Conservation (phyloP, 2,329 filamentous ascomycete genomes). For the Sporothrix humicola region DNA sequence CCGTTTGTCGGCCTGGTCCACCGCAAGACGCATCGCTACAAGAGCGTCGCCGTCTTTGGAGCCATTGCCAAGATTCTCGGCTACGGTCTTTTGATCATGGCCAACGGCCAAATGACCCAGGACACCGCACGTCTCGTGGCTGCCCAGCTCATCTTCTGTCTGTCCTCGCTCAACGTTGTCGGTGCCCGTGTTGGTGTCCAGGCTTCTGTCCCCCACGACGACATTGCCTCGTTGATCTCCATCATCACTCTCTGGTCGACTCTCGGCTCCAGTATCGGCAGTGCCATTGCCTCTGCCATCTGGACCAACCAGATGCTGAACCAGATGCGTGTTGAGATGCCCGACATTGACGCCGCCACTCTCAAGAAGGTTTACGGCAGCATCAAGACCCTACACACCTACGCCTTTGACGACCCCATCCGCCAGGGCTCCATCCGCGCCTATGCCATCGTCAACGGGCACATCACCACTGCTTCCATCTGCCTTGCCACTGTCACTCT, state of each 20-base stretch:
- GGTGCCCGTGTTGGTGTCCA: slow-evolving; percentile 60
- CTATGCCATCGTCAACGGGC: slow-evolving; percentile 48
- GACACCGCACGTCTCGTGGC: slow-evolving; percentile 54
- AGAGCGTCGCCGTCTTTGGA: slow-evolving; percentile 62
- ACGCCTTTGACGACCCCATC: slow-evolving; percentile 60
- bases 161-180: slow-evolving; percentile 61
- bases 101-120: slow-evolving; percentile 52
- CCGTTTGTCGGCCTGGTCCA: slow-evolving; percentile 63
- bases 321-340: slow-evolving; percentile 59
- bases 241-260: slow-evolving; percentile 47
- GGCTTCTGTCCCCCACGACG: slow-evolving; percentile 54
- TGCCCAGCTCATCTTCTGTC: slow-evolving; percentile 57
- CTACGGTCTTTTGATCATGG: slow-evolving; percentile 55
- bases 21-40: slow-evolving; percentile 68
- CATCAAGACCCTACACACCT: slow-evolving; percentile 56
- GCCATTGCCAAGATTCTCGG: slow-evolving; percentile 59
- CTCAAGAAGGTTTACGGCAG: slow-evolving; percentile 57
- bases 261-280: slow-evolving; percentile 48
- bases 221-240: slow-evolving; percentile 61
- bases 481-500: slow-evolving; percentile 44
- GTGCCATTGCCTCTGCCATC: slow-evolving; percentile 58
- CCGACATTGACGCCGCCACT: slow-evolving; percentile 49
- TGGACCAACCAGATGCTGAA: slow-evolving; percentile 54
- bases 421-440: slow-evolving; percentile 65
- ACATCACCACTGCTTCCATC: slow-evolving; percentile 46